These are phyloP conservation scores for Claviceps purpurea DNA, from an alignment of 2,329 filamentous ascomycete species.

Conservation along the genomic window DNA sequence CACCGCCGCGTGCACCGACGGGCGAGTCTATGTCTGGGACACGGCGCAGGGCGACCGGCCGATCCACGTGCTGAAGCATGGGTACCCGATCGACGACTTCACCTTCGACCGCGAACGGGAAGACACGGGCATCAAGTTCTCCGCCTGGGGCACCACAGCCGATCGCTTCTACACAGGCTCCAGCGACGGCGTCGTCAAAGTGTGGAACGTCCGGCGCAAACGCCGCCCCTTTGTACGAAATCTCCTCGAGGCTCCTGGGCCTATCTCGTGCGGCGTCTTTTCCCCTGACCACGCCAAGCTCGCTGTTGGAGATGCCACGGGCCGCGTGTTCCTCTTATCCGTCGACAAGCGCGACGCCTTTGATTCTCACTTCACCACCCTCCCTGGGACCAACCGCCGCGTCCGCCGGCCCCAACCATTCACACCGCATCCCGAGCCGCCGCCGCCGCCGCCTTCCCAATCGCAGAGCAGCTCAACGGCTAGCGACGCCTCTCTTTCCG, in stretches of 20 bases:
- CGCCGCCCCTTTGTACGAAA: constrained; percentile 34
- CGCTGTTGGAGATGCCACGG: constrained; percentile 47
- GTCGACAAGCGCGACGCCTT: constrained; percentile 30
- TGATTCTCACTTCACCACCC: constrained; percentile 19
- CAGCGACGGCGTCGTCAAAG: constrained; percentile 48
- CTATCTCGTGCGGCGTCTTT: constrained; percentile 45
- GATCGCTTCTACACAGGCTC: constrained; percentile 51
- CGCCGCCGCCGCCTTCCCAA: constrained; percentile 19
- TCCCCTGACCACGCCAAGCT: constrained; percentile 42
- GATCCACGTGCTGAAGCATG: constrained; percentile 42
- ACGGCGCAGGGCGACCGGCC: constrained; percentile 40
- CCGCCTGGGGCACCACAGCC: constrained; percentile 42
- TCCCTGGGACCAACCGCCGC: constrained; percentile 21
- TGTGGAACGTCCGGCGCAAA: constrained; percentile 43
- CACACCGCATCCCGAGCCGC: constrained; percentile 36
- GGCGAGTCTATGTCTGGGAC: constrained; percentile 51
- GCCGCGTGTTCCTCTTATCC: constrained; percentile 42
- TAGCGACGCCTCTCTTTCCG: constrained; percentile 1
- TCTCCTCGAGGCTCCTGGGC: constrained; percentile 39
- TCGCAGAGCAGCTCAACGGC: background rate
- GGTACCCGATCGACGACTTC: constrained; percentile 26
- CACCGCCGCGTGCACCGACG: constrained; percentile 48
- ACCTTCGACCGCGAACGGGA: constrained; percentile 35
- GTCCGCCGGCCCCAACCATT: constrained; percentile 34
- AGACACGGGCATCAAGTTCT: constrained; percentile 51